Evolutionary conservation across 352 stramenopile genomes (phyloP).

Genomic region (Pythium aristosporum): DNA sequence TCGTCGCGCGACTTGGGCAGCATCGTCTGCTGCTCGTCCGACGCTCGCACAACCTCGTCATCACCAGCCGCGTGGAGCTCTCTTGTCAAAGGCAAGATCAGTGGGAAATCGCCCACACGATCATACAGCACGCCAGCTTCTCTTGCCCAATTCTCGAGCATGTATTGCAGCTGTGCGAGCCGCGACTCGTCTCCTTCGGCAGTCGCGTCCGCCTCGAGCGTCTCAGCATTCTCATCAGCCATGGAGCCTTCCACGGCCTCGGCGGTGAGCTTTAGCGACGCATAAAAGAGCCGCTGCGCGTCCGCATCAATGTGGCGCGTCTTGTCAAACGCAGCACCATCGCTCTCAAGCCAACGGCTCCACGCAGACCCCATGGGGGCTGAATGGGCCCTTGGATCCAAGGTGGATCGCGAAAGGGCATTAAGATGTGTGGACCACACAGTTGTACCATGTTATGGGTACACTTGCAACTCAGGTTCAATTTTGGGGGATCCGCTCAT

Average conservation of each 20-base stretch:
- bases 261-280: slow-evolving; percentile 7
- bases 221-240: neutral
- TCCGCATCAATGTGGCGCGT: slow-evolving; percentile 14
- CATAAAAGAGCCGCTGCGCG: slow-evolving; percentile 19
- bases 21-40: neutral
- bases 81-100: slow-evolving; percentile 34
- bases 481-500: neutral
- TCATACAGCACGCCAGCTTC: slow-evolving; percentile 44
- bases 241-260: slow-evolving; percentile 13
- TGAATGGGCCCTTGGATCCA: neutral
- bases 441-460: slow-evolving; percentile 15
- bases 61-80: slow-evolving; percentile 28
- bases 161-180: slow-evolving; percentile 35
- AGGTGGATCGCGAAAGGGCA: neutral
- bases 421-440: neutral
- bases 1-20: slow-evolving; percentile 33
- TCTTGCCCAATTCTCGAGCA: slow-evolving; percentile 52
- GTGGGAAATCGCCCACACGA: slow-evolving; percentile 35
- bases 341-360: slow-evolving; percentile 24
- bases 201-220: slow-evolving; percentile 7
- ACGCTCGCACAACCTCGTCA: neutral
- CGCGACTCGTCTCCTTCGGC: slow-evolving; percentile 16
- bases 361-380: slow-evolving; percentile 24
- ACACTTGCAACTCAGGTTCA: slow-evolving; percentile 19
- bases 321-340: slow-evolving; percentile 22